Conservation (phyloP, 75 land plant genomes). For the Adiantum capillusveneris region DNA sequence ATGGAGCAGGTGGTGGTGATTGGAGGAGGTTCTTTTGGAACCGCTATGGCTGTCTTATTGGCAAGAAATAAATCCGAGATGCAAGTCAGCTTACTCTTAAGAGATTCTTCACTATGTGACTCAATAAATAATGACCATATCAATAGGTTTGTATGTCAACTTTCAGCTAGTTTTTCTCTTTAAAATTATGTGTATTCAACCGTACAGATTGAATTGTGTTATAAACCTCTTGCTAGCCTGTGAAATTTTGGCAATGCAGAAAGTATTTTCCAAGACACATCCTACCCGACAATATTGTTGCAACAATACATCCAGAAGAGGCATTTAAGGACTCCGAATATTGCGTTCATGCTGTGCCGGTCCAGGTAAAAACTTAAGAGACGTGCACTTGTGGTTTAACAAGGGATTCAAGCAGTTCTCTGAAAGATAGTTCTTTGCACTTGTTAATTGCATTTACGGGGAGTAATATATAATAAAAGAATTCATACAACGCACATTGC, state of each 20-base stretch:
- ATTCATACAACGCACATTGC: no score
- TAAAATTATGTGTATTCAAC: no score
- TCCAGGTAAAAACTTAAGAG: constrained; percentile 50
- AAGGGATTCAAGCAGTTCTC: no score
- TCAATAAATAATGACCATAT: constrained; percentile 60
- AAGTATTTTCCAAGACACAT: constrained; percentile 74
- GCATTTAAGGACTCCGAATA: constrained; percentile 73
- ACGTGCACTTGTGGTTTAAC: not conserved
- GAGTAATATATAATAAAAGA: no score
- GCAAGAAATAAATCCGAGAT: constrained; percentile 66
- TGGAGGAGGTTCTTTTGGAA: constrained; percentile 94
- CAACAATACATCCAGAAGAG: constrained; percentile 63
- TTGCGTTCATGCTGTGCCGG: constrained; percentile 90
- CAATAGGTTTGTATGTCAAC: constrained; percentile 32
- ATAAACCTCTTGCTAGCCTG: not conserved
- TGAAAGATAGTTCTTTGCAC: no score
- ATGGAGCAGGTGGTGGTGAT: constrained; percentile 60
- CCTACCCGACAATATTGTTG: constrained; percentile 66
- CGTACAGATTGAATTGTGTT: no score
- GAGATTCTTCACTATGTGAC: constrained; percentile 51
- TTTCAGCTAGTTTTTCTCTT: not conserved
- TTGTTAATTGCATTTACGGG: no score
- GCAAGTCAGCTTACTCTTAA: constrained; percentile 73
- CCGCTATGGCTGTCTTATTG: constrained; percentile 85
- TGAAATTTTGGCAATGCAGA: constrained; percentile 15